Evolutionary conservation across 2,329 filamentous ascomycete genomes (phyloP).

Genomic region (Fusarium lyarnte): DNA sequence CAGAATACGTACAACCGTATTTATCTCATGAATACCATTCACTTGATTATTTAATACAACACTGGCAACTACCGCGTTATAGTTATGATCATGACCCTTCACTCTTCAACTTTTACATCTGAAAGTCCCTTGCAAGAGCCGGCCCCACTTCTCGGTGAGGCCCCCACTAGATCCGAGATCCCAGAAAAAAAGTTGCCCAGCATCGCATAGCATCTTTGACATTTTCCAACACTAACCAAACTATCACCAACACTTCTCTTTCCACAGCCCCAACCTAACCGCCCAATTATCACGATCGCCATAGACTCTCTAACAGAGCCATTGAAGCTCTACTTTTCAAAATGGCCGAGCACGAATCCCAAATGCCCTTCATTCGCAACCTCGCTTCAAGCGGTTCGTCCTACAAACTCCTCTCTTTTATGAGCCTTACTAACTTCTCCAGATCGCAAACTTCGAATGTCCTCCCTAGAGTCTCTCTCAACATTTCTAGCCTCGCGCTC

Average conservation of each 20-base stretch:
- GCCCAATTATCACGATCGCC: neutral
- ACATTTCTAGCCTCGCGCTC: conserved; percentile 76
- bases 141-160: conserved; percentile 31
- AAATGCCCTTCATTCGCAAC: conserved; percentile 81
- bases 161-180: conserved; percentile 37
- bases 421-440: neutral
- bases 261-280: neutral
- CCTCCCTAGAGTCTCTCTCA: conserved; percentile 79
- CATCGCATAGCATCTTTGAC: conserved; percentile 12
- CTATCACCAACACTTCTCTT: neutral
- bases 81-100: neutral
- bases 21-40: too few species aligned
- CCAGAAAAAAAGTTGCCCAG: conserved; percentile 41
- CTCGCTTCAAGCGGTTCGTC: conserved; percentile 82
- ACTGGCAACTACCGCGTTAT: neutral
- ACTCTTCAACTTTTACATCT: neutral
- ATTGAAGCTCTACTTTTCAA: conserved; percentile 19
- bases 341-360: conserved; percentile 51
- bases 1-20: too few species aligned
- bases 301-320: neutral
- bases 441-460: conserved; percentile 83
- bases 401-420: neutral
- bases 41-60: neutral
- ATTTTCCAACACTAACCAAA: conserved; percentile 30
- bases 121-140: conserved; percentile 9